These are phyloP conservation scores for Ustilago hordei DNA, from an alignment of 1,284 basidiomycete species.

Conservation along the genomic window DNA sequence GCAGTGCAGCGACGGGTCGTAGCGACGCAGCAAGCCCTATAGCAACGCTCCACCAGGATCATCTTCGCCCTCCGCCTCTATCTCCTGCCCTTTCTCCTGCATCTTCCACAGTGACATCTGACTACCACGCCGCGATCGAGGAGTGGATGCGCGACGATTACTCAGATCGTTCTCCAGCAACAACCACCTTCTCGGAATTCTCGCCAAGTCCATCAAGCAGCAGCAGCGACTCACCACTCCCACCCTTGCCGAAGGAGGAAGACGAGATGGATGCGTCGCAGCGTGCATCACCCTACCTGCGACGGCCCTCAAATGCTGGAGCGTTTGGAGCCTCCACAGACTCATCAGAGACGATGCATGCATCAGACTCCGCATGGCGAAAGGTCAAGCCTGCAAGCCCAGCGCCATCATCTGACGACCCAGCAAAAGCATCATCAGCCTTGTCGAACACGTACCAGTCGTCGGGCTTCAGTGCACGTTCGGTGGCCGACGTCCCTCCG, in stretches of 20 bases:
- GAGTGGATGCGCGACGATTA: slow-evolving; percentile 39
- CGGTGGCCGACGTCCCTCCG: slow-evolving; percentile 15
- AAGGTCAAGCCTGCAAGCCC: not conserved
- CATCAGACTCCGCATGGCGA: not conserved
- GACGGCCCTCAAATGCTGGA: not conserved
- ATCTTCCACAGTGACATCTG: slow-evolving; percentile 20
- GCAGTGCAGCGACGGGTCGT: slow-evolving; percentile 1
- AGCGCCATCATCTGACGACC: not conserved
- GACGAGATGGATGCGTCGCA: not conserved
- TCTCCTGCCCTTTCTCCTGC: slow-evolving; percentile 26
- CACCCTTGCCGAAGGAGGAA: slow-evolving; percentile 30
- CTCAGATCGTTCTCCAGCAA: slow-evolving; percentile 25
- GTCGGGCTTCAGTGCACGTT: slow-evolving; percentile 3
- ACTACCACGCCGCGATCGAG: slow-evolving; percentile 33
- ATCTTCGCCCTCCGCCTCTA: slow-evolving; percentile 24
- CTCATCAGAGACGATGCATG: not conserved
- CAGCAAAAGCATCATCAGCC: not conserved
- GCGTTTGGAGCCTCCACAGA: not conserved
- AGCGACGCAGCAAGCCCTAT: not conserved
- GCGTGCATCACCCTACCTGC: slow-evolving; percentile 7
- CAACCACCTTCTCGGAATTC: slow-evolving; percentile 20
- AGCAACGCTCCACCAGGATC: slow-evolving; percentile 6
- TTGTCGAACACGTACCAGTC: not conserved
- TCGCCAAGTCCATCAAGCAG: slow-evolving; percentile 18
- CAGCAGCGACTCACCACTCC: slow-evolving; percentile 35